Conservation (phyloP, 768 basidiomycete genomes). For the Termitomyces sp. region DNA sequence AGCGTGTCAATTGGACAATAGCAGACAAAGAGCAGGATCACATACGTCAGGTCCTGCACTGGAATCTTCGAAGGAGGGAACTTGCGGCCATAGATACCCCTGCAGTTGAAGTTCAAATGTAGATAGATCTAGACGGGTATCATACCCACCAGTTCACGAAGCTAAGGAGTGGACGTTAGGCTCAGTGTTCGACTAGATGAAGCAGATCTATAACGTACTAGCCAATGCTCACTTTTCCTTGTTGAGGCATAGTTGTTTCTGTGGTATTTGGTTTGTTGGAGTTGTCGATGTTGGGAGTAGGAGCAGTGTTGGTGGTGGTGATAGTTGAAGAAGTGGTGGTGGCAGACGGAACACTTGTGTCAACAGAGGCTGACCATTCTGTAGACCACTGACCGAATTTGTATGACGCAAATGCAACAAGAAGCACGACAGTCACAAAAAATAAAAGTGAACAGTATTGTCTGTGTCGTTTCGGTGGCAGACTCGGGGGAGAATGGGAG, state of each 20-base stretch:
- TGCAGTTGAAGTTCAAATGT: slow-evolving; percentile 18
- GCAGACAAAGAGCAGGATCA: slow-evolving; percentile 8
- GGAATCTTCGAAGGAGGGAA: slow-evolving; percentile 86
- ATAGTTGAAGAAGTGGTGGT: slow-evolving; percentile 4
- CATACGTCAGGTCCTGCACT: slow-evolving; percentile 77
- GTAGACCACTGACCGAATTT: slow-evolving; percentile 37
- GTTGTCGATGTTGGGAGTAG: not conserved
- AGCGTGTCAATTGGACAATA: slow-evolving; percentile 5
- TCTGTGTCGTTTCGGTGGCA: slow-evolving; percentile 17
- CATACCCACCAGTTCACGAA: slow-evolving; percentile 68
- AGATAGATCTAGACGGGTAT: not conserved
- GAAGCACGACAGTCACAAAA: slow-evolving; percentile 26
- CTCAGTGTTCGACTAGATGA: slow-evolving; percentile 4
- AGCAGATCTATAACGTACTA: slow-evolving; percentile 47
- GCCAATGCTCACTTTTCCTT: slow-evolving; percentile 73
- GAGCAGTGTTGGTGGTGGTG: slow-evolving; percentile 3
- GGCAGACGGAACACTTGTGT: slow-evolving; percentile 1
- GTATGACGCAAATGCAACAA: slow-evolving; percentile 35
- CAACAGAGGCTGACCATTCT: slow-evolving; percentile 3
- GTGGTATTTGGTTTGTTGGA: slow-evolving; percentile 7
- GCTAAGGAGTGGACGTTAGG: slow-evolving; percentile 26
- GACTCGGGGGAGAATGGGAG: slow-evolving; percentile 12
- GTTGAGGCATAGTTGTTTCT: slow-evolving; percentile 25
- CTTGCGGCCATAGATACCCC: slow-evolving; percentile 95
- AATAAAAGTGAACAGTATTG: slow-evolving; percentile 25